phyloP scores from a whole-genome alignment of 2,329 filamentous ascomycete species.

The Arthroderma sp. region DNA sequence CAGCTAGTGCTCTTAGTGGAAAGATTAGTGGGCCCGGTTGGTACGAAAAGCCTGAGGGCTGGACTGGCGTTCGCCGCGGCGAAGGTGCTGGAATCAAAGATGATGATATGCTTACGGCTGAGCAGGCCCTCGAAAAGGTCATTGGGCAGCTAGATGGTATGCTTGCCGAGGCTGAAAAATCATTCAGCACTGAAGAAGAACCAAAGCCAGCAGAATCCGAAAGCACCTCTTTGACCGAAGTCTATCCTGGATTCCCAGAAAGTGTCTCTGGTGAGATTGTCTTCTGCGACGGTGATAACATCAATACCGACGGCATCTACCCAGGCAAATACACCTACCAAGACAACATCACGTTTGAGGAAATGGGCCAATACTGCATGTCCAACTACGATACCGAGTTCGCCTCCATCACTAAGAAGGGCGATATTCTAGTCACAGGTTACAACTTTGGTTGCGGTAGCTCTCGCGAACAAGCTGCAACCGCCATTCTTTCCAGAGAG shows the following conservation, averaged over 20 bases:
- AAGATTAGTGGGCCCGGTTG: conserved; percentile 53
- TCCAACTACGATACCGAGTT: conserved; percentile 79
- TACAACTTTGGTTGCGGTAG: conserved; percentile 82
- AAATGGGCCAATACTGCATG: conserved; percentile 87
- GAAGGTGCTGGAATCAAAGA: conserved; percentile 55
- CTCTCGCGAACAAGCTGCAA: conserved; percentile 77
- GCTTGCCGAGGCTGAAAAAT: conserved; percentile 7
- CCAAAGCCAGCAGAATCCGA: conserved; percentile 1
- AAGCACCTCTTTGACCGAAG: conserved; percentile 40
- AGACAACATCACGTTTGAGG: conserved; percentile 60
- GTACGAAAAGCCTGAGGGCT: conserved; percentile 61
- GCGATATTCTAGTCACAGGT: conserved; percentile 72
- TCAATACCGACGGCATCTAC: conserved; percentile 89
- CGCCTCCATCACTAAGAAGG: conserved; percentile 45
- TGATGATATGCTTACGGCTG: conserved; percentile 52
- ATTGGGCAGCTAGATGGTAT: conserved; percentile 54
- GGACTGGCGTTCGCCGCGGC: conserved; percentile 48
- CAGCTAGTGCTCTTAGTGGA: conserved; percentile 62
- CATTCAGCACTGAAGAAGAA: conserved; percentile 5
- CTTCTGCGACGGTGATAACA: conserved; percentile 73
- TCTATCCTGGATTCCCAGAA: conserved; percentile 77
- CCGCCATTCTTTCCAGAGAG: conserved; percentile 66
- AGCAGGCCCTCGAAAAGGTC: conserved; percentile 59
- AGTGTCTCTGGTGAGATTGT: conserved; percentile 74
- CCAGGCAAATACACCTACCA: conserved; percentile 87